These are phyloP conservation scores for Beauveria scarabaeidicola DNA, from an alignment of 2,329 filamentous ascomycete genomes.

Conservation along the genomic window DNA sequence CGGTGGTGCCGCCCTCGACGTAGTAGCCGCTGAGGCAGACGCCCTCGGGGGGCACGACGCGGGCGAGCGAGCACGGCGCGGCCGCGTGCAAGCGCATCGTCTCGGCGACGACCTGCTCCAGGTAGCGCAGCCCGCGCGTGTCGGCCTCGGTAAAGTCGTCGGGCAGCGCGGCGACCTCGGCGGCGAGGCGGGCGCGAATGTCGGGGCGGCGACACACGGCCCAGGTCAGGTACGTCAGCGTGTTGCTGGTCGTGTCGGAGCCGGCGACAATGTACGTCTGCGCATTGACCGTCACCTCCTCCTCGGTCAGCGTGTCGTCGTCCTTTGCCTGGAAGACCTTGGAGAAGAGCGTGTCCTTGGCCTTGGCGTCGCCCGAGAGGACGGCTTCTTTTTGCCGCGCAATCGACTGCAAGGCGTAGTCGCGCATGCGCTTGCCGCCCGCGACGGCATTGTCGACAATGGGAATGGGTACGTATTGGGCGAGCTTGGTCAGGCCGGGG, in stretches of 20 bases:
- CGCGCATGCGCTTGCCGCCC: slow-evolving; percentile 13
- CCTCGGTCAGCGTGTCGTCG: slow-evolving; percentile 17
- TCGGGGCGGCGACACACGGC: slow-evolving; percentile 23
- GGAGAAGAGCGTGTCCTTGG: slow-evolving; percentile 27
- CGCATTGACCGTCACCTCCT: slow-evolving; percentile 32
- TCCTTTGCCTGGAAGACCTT: slow-evolving; percentile 28
- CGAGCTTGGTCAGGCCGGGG: slow-evolving; percentile 19
- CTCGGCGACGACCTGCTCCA: slow-evolving; percentile 37
- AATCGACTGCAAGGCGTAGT: slow-evolving; percentile 23
- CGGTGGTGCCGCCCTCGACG: slow-evolving; percentile 30
- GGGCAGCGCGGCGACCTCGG: slow-evolving; percentile 28
- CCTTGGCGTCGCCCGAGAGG: slow-evolving; percentile 14
- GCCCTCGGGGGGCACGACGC: slow-evolving; percentile 31
- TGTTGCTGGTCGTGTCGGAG: slow-evolving; percentile 42
- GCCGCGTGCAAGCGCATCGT: slow-evolving; percentile 35
- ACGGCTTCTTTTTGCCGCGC: slow-evolving; percentile 19
- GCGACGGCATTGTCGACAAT: slow-evolving; percentile 13
- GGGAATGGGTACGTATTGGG: slow-evolving; percentile 19
- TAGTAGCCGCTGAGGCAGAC: slow-evolving; percentile 29
- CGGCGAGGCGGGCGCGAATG: slow-evolving; percentile 23
- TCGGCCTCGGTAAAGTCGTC: slow-evolving; percentile 15
- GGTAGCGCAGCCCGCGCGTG: slow-evolving; percentile 24
- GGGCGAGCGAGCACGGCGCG: slow-evolving; percentile 30
- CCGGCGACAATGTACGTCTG: slow-evolving; percentile 40
- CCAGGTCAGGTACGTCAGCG: slow-evolving; percentile 40